Evolutionary conservation across 2,329 filamentous ascomycete species (phyloP).

Genomic region (Arthrobotrys musiformis): DNA sequence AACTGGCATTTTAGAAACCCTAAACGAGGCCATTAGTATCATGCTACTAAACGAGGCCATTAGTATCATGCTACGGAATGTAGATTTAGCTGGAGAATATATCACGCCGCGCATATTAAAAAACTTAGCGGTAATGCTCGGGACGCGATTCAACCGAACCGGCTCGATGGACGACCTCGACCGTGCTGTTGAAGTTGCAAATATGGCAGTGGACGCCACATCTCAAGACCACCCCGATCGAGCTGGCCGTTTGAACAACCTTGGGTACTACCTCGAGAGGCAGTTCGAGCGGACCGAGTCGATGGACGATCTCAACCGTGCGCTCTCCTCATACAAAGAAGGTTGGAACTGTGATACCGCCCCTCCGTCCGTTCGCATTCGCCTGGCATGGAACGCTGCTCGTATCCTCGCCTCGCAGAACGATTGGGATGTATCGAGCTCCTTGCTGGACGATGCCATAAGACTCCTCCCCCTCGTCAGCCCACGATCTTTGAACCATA

Average conservation of each 20-base stretch:
- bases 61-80: conserved; percentile 3
- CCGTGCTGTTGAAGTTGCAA: not conserved
- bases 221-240: not conserved
- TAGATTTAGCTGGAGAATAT: conserved; percentile 13
- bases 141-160: not conserved
- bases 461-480: conserved; percentile 18
- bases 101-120: not conserved
- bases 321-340: not conserved
- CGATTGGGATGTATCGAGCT: not conserved
- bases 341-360: not conserved
- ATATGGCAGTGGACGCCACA: not conserved
- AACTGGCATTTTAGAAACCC: conserved; percentile 16
- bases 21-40: conserved; percentile 11
- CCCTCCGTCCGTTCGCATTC: not conserved
- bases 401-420: not conserved
- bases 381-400: not conserved
- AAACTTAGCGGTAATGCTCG: conserved; percentile 2
- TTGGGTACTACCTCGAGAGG: not conserved
- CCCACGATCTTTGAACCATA: conserved; percentile 4
- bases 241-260: not conserved
- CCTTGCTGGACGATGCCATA: conserved; percentile 19
- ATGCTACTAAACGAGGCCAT: conserved; percentile 11
- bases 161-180: not conserved
- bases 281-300: not conserved
- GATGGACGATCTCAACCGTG: not conserved